phyloP scores from a whole-genome alignment of 2,329 filamentous ascomycete species.

The Aspergillus oerlinghausenensis region DNA sequence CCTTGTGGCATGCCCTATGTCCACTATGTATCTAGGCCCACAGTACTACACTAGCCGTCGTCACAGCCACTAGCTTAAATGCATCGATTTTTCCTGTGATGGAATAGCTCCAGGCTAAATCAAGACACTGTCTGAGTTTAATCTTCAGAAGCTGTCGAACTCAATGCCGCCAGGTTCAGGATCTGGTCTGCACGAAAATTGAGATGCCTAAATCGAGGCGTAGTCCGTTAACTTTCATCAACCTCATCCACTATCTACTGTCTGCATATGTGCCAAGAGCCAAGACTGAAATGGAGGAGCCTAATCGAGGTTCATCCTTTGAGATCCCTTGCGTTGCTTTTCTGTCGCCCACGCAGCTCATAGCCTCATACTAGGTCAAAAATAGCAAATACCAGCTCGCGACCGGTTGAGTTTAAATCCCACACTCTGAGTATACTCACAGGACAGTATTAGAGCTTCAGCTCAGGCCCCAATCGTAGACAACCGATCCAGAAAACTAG shows the following conservation, averaged over 20 bases:
- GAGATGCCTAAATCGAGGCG: neutral
- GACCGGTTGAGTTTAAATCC: neutral
- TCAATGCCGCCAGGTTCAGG: no score
- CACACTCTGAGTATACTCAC: neutral
- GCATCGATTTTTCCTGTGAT: neutral
- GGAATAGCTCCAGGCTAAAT: neutral
- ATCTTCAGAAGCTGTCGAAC: neutral
- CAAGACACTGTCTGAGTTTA: neutral
- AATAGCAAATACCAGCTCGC: neutral
- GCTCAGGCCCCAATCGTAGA: neutral
- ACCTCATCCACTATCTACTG: neutral
- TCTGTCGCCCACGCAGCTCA: neutral
- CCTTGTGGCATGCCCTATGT: neutral
- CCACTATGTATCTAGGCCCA: neutral
- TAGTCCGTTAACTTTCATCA: neutral
- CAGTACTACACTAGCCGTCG: neutral
- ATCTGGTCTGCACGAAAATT: neutral
- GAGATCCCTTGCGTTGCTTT: neutral
- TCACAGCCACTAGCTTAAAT: neutral
- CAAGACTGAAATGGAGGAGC: constrained; percentile 9
- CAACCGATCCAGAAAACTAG: neutral
- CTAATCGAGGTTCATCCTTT: neutral
- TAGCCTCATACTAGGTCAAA: neutral
- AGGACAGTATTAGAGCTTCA: neutral
- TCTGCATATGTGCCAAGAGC: neutral